A percentile compares a stretch with the other conserved stretches of the same genome.
phyloP scores from a whole-genome alignment of 2,329 filamentous ascomycete genomes.

The Microsporum audouinii region DNA sequence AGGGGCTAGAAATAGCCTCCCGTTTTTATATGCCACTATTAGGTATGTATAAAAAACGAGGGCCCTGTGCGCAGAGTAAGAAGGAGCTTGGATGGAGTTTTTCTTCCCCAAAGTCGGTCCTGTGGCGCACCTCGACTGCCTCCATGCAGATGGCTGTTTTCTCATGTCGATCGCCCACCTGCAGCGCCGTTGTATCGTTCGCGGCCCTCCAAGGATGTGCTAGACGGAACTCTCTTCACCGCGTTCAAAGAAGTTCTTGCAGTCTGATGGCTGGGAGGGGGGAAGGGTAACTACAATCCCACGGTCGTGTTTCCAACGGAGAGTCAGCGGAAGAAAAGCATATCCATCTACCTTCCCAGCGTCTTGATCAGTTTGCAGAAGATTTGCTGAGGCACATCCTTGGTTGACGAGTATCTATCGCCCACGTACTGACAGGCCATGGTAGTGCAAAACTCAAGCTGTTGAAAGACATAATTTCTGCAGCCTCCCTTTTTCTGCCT shows the following conservation, averaged over 20 bases:
- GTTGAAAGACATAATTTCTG: neutral
- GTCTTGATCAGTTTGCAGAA: neutral
- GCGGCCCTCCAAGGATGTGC: neutral
- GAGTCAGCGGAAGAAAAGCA: neutral
- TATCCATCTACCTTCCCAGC: neutral
- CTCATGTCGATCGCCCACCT: neutral
- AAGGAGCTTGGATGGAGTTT: neutral
- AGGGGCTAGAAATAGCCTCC: neutral
- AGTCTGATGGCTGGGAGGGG: neutral
- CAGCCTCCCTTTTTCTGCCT: neutral
- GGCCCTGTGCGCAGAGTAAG: neutral
- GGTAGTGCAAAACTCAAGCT: neutral
- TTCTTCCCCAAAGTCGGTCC: neutral
- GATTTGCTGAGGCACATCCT: neutral
- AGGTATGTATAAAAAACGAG: neutral
- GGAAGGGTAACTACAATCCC: no score
- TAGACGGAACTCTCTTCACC: neutral
- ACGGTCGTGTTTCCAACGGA: neutral
- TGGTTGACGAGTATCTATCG: neutral
- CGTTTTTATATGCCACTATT: neutral
- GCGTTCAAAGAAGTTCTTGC: neutral
- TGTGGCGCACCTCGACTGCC: neutral
- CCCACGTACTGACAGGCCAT: neutral
- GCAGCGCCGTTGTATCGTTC: slow-evolving; percentile 1
- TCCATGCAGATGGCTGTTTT: neutral